These are phyloP conservation scores for Pestalotiopsis sp. DNA, from an alignment of 2,329 filamentous ascomycete genomes.

Conservation along the genomic window DNA sequence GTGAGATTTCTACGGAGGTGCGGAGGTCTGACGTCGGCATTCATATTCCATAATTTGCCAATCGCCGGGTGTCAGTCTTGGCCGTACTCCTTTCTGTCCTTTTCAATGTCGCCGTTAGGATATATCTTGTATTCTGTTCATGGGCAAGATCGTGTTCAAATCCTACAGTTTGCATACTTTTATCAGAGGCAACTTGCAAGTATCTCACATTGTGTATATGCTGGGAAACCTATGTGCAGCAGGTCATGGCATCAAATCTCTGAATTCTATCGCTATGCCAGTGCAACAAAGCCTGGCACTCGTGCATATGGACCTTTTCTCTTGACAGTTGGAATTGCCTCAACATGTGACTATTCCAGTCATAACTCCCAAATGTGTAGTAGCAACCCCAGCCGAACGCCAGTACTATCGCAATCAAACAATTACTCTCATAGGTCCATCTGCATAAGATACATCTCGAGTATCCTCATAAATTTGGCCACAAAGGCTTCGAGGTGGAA, in stretches of 20 bases:
- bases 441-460: constrained; percentile 89
- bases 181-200: neutral
- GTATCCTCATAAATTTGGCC: constrained; percentile 95
- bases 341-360: neutral
- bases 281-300: neutral
- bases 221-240: neutral
- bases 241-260: neutral
- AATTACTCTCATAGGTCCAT: constrained; percentile 66
- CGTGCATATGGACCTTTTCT: neutral
- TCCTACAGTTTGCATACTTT: neutral
- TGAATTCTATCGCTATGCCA: neutral
- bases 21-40: neutral
- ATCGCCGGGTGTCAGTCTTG: neutral
- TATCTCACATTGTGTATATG: neutral
- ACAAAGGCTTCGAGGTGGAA: constrained; percentile 99
- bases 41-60: neutral
- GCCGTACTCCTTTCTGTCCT: neutral
- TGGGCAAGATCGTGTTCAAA: neutral
- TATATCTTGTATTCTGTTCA: neutral
- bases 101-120: neutral
- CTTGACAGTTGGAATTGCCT: neutral
- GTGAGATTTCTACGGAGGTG: neutral
- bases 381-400: neutral
- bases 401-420: neutral
- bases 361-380: neutral